phyloP scores from a whole-genome alignment of 2,329 filamentous ascomycete species.

The Claviceps lovelessii region DNA sequence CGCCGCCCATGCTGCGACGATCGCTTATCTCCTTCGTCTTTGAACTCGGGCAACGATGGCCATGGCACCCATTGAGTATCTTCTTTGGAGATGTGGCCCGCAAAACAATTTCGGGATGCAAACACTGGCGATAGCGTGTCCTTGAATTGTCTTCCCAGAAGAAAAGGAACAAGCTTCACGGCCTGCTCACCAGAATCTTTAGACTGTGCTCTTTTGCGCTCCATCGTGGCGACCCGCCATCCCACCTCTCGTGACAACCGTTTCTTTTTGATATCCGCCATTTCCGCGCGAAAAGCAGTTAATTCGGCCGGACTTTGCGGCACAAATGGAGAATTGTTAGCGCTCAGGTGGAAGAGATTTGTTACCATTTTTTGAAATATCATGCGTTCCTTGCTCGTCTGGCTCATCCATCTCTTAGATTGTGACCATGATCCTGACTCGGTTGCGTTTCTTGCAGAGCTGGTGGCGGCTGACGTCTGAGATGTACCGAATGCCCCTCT shows the following conservation, averaged over 20 bases:
- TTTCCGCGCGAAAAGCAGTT: conserved; percentile 17
- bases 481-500: conserved; percentile 1
- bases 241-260: conserved; percentile 14
- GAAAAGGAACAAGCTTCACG: conserved; percentile 8
- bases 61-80: conserved; percentile 14
- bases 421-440: conserved; percentile 22
- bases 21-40: conserved; percentile 21
- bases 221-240: conserved; percentile 10
- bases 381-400: conserved; percentile 18
- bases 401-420: conserved; percentile 26
- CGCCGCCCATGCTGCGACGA: conserved; percentile 13
- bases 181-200: neutral
- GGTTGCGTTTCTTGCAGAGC: neutral
- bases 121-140: conserved; percentile 21
- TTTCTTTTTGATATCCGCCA: conserved; percentile 14
- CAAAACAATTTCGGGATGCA: conserved; percentile 20
- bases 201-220: conserved; percentile 7
- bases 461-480: neutral
- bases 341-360: conserved; percentile 22
- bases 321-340: conserved; percentile 22
- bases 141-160: conserved; percentile 14
- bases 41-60: conserved; percentile 23
- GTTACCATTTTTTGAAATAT: conserved; percentile 21
- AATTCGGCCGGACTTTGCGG: conserved; percentile 22
- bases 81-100: conserved; percentile 8